Evolutionary conservation across 306 rosid species (phyloP), one percentile per base, ranked within the genome.

Genomic region (Malus fusca): DNA sequence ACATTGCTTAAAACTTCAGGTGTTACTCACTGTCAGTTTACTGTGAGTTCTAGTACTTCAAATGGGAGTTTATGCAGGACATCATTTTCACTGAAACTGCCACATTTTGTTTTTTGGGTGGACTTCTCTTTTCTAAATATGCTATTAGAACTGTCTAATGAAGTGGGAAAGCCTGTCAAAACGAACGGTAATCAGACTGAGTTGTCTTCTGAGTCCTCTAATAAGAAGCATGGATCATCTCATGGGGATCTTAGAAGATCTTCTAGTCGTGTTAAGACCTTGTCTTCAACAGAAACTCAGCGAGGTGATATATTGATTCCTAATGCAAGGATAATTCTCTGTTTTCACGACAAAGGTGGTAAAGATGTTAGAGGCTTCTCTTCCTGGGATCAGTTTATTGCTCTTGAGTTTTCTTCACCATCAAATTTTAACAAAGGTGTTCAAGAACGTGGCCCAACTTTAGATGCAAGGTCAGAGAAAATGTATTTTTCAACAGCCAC

Each of bases 51-150:
- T 62, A 82, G 79, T 87, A 90, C 88, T 26, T 71, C 84, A 28
- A 87, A 87, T 74, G 85, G 84, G 60, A 78, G 78, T 77, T 63
- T 56, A 71, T 79, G 71, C 21, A 78, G 88, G 77, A 71, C 87
- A 74, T 87, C 86, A 60, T 90, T 95, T 86, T 89, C 94, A 40
- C 80, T 95, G 83, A 78, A 83, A 68, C 69, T 95, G 70, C 84
- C 98, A 40, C 86, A 91, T 23, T 81, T 95, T 81, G 68, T 82
- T 82, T 80, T 85, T 78, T 95, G 98, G 98, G 90, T 90, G 77
- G 86, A 89, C 59, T 92, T 85, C 79, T 63, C 92, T 55, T 85
- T 85, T 69, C 81, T 92, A 65, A 75, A 74, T 48, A 69, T 56
- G 82, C 56, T 95, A 44, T 40, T 69, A 72, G 81, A 84, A 76